Base-by-base conservation (phyloP, 306 rosid genomes). In the Alnus rubra region DNA sequence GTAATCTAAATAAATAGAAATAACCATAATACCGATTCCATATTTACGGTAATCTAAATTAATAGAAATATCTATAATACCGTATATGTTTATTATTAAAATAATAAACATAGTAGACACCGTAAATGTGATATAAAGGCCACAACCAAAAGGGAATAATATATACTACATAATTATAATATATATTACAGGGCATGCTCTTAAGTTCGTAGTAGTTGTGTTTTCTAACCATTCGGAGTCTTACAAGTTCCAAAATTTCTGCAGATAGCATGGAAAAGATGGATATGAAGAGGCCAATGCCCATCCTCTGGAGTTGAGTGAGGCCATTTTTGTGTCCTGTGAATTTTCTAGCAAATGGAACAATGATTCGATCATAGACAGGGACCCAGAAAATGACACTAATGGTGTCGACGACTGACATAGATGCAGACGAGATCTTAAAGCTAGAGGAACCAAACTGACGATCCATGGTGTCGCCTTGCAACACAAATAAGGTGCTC, bases 321-420 rank as follows among this genome's bases (percentile, higher is more conserved):
- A 88, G 53, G 78, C 89, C 89, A 42, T 79, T 86, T 23, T 74
- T 77, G 76, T 79, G 89, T 62, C 92, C 92, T 0, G 89, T 86
- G 64, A 4, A 79, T 77, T 65, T 84, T 23, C 92, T 76, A 28
- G 85, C 86, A 5, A 77, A 28, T 51, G 92, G 92, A 13, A 84
- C 86, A 39, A 86, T 62, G 87, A 94, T 81, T 52, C 86, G 76
- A 55, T 94, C 98, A n/a, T 92, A 94, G 12, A 94, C 69, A 1
- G 97, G 98, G 58, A 94, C 97, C 97, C 97, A 90, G 58, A 92
- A 82, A 71, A 94, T 86, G 85, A 92, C 97, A 33, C 97, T 92
- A 11, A 94, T 76, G 19, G 97, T 79, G 89, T 92, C 97, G 13
- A 93, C 88, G 81, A 91, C 80, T 0, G 90, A 71, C 33, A 93